Evolutionary conservation across 768 basidiomycete genomes (phyloP).

Genomic region (Lentinula detonsa): DNA sequence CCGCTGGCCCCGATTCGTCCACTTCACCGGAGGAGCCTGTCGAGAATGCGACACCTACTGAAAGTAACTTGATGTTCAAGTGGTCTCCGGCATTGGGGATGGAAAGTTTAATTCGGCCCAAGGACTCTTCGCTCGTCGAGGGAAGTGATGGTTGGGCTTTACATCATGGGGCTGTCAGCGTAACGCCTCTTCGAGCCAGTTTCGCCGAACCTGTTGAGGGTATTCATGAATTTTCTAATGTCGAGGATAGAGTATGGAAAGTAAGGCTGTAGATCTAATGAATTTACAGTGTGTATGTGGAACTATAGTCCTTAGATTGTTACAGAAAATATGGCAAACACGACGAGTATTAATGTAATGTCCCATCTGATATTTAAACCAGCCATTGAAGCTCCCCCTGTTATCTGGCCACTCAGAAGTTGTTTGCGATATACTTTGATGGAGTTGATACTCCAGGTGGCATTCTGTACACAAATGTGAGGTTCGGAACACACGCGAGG

Average conservation of each 20-base stretch:
- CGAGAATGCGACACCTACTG: conserved; percentile 13
- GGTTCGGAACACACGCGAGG: background rate
- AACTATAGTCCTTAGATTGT: background rate
- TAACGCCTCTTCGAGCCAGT: conserved; percentile 71
- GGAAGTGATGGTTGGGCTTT: conserved; percentile 76
- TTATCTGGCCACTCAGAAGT: conserved; percentile 31
- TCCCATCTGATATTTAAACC: background rate
- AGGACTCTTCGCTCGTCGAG: conserved; percentile 38
- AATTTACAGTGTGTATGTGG: background rate
- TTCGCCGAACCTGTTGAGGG: conserved; percentile 57
- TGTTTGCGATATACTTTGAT: conserved; percentile 71
- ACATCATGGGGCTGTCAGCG: conserved; percentile 59
- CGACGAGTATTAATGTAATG: background rate
- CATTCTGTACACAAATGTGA: conserved; percentile 44
- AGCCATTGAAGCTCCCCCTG: conserved; percentile 8
- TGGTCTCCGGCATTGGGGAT: conserved; percentile 56
- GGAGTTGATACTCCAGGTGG: conserved; percentile 75
- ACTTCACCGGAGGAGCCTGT: conserved; percentile 12
- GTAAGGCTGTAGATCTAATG: conserved; percentile 40
- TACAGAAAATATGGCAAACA: background rate
- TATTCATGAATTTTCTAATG: conserved; percentile 16
- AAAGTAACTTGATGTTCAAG: conserved; percentile 55
- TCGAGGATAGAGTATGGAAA: conserved; percentile 45
- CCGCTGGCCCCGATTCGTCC: conserved; percentile 40
- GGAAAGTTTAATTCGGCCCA: conserved; percentile 58